A percentile compares a stretch with the other conserved stretches of the same genome.
Conservation (phyloP, 768 basidiomycete genomes). For the Pleurotus giganteus region DNA sequence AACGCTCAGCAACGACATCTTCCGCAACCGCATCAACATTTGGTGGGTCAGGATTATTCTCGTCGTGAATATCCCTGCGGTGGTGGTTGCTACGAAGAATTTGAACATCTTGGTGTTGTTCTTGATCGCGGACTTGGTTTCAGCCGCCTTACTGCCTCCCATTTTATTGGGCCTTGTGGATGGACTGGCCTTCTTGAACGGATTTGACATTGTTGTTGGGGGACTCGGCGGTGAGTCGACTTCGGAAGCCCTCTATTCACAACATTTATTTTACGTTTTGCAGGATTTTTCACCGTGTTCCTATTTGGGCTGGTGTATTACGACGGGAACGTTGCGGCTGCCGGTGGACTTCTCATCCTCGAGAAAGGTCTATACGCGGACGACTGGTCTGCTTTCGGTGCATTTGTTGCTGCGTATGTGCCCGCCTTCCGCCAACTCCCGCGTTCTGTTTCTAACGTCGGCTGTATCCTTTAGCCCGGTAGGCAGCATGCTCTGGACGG, state of each 20-base stretch:
- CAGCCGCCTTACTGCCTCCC: not conserved
- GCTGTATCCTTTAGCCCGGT: not conserved
- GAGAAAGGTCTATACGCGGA: not conserved
- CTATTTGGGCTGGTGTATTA: conserved; percentile 7
- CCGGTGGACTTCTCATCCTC: conserved; percentile 1
- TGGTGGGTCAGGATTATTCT: conserved; percentile 9
- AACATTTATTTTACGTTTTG: not conserved
- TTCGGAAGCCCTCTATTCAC: not conserved
- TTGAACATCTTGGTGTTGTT: conserved; percentile 8
- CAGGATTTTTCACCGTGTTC: conserved; percentile 6
- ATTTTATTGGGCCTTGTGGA: conserved; percentile 3
- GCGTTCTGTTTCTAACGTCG: not conserved
- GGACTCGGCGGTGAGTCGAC: not conserved
- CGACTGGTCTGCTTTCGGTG: conserved; percentile 13
- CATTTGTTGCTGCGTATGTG: conserved; percentile 5
- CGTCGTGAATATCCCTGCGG: conserved; percentile 3
- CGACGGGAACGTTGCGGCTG: conserved; percentile 1
- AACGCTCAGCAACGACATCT: conserved; percentile 4
- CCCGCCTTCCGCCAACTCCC: not conserved
- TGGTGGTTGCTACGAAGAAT: conserved; percentile 1
- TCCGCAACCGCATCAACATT: conserved; percentile 10
- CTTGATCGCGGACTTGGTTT: conserved; percentile 9
- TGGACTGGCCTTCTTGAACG: conserved; percentile 1
- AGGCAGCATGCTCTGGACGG: conserved; percentile 7
- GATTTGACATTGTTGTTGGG: conserved; percentile 5